Conservation (phyloP, 1,284 basidiomycete species). For the Xerocomus nothofagi region DNA sequence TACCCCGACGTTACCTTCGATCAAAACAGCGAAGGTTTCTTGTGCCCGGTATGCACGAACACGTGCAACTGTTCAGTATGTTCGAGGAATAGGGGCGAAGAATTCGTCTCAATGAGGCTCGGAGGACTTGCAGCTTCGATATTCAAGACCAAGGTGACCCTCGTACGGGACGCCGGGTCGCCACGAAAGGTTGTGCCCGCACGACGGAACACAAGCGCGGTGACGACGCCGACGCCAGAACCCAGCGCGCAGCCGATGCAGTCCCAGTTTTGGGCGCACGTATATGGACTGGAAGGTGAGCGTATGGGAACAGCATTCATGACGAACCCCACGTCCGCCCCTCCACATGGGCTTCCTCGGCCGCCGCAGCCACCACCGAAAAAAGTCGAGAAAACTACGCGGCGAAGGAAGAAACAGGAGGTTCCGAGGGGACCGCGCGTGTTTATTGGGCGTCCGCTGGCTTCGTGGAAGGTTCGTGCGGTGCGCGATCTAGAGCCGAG, state of each 20-base stretch:
- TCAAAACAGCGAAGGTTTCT: constrained; percentile 24
- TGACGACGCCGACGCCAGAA: constrained; percentile 11
- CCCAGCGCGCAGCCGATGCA: not conserved
- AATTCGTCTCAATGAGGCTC: constrained; percentile 32
- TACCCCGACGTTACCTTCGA: constrained; percentile 35
- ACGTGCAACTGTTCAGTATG: constrained; percentile 34
- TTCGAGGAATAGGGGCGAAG: constrained; percentile 29
- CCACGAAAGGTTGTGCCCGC: not conserved
- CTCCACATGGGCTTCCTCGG: not conserved
- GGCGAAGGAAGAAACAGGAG: not conserved
- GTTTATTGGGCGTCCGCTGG: constrained; percentile 29
- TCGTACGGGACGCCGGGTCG: constrained; percentile 23
- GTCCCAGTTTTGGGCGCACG: constrained; percentile 35
- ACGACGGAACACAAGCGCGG: not conserved
- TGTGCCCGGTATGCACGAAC: constrained; percentile 32
- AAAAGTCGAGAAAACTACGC: not conserved
- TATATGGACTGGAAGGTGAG: constrained; percentile 33
- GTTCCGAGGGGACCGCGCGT: constrained; percentile 15
- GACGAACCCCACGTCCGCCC: no score
- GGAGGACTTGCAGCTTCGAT: constrained; percentile 26
- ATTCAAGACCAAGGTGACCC: constrained; percentile 24
- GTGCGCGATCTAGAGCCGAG: constrained; percentile 26
- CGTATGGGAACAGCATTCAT: constrained; percentile 31
- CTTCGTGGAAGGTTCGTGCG: constrained; percentile 24
- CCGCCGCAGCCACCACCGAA: not conserved